Evolutionary conservation across 2,329 filamentous ascomycete species (phyloP).

Genomic region (Phialocephala subalpina): DNA sequence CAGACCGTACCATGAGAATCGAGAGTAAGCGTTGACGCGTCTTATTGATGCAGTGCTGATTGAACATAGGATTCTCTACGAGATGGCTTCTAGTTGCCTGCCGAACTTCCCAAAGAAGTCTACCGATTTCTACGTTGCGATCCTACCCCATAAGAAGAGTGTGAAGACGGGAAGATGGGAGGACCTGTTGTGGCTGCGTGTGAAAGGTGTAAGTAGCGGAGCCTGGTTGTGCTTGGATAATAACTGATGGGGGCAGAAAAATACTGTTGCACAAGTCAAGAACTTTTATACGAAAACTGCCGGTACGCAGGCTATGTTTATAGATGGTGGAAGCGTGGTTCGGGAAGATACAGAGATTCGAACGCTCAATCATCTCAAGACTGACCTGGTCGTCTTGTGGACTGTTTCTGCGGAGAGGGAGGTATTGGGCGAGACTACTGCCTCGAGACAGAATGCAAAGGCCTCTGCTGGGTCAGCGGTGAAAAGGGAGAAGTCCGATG

Average conservation of each 20-base stretch:
- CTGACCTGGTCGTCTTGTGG: constrained; percentile 30
- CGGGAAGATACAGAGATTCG: constrained; percentile 18
- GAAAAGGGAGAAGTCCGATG: no score
- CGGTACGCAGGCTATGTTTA: constrained; percentile 3
- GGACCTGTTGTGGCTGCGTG: constrained; percentile 28
- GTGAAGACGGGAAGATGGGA: constrained; percentile 16
- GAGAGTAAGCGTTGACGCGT: background rate
- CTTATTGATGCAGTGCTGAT: background rate
- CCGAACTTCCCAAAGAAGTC: constrained; percentile 20
- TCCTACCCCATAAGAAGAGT: constrained; percentile 18
- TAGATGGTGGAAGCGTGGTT: constrained; percentile 6
- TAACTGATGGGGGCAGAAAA: constrained; percentile 15
- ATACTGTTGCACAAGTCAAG: constrained; percentile 20
- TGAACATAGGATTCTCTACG: constrained; percentile 19
- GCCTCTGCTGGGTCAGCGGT: no score
- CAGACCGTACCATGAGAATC: background rate
- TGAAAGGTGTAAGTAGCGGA: constrained; percentile 18
- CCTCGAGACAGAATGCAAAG: background rate
- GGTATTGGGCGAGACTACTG: background rate
- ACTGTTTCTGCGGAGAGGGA: constrained; percentile 10
- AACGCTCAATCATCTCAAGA: background rate
- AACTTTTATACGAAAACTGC: constrained; percentile 12
- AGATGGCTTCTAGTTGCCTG: constrained; percentile 20
- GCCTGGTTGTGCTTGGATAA: background rate
- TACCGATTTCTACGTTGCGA: constrained; percentile 26